Conservation (phyloP, 306 rosid species). For the Pyrus bretschneideri region DNA sequence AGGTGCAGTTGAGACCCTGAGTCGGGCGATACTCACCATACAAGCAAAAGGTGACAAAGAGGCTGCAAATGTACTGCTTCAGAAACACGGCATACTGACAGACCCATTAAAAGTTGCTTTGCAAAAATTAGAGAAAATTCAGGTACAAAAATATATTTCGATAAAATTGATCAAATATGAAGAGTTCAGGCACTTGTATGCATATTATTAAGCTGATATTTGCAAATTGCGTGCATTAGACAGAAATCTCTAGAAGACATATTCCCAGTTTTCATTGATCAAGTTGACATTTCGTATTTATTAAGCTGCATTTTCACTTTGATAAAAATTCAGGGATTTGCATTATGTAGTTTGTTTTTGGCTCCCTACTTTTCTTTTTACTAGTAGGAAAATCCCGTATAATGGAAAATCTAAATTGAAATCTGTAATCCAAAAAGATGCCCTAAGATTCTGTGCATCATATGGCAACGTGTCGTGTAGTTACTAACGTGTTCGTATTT, state of each 20-base stretch:
- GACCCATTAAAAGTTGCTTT: slow-evolving; percentile 59
- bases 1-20: slow-evolving; percentile 76
- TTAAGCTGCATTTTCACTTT: background rate
- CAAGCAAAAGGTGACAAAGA: slow-evolving; percentile 92
- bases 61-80: slow-evolving; percentile 70
- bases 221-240: no score
- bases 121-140: slow-evolving; percentile 60
- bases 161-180: background rate
- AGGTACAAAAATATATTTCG: slow-evolving; percentile 37
- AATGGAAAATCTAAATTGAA: background rate
- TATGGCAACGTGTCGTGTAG: background rate
- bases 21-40: slow-evolving; percentile 81
- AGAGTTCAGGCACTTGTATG: background rate
- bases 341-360: background rate
- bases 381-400: background rate
- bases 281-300: background rate
- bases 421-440: background rate
- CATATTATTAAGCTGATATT: background rate
- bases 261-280: background rate
- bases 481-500: background rate
- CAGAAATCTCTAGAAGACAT: background rate
- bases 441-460: background rate
- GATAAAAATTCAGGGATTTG: no score
- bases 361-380: background rate
- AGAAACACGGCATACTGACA: slow-evolving; percentile 47